These are phyloP conservation scores for Podaxis carcinomalis DNA, from an alignment of 768 basidiomycete genomes.

Conservation along the genomic window DNA sequence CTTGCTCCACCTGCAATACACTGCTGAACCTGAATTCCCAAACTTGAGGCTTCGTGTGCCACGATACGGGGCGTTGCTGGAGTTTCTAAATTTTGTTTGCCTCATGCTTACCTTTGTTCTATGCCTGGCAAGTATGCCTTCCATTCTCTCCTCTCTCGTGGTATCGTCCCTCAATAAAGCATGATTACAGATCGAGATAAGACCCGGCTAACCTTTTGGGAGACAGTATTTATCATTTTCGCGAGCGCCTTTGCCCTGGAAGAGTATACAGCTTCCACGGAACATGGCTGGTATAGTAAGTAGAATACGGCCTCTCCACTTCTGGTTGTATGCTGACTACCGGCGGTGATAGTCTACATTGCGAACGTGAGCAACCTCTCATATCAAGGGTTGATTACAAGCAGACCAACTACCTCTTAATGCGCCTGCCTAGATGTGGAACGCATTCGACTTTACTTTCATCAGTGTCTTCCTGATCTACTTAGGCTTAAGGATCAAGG, in stretches of 20 bases:
- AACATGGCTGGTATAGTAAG: slow-evolving; percentile 86
- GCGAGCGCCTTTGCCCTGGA: slow-evolving; percentile 76
- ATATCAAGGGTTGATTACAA: background rate
- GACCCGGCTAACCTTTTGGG: slow-evolving; percentile 51
- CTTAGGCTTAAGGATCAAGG: slow-evolving; percentile 58
- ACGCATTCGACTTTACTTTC: slow-evolving; percentile 80
- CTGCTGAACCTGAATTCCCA: slow-evolving; percentile 2
- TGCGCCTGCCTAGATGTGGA: slow-evolving; percentile 66
- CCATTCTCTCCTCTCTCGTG: background rate
- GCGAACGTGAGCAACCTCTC: slow-evolving; percentile 54
- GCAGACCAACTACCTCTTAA: background rate
- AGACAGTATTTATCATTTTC: slow-evolving; percentile 71
- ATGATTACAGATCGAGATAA: slow-evolving; percentile 49
- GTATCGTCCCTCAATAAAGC: background rate
- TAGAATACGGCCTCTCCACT: background rate
- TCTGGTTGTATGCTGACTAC: background rate
- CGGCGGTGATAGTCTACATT: slow-evolving; percentile 58
- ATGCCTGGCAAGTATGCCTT: slow-evolving; percentile 64
- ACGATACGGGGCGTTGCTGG: slow-evolving; percentile 70
- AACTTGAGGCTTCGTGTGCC: slow-evolving; percentile 71
- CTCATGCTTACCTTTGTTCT: slow-evolving; percentile 68
- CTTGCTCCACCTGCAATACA: background rate
- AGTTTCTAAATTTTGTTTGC: slow-evolving; percentile 72
- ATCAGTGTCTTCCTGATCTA: slow-evolving; percentile 67
- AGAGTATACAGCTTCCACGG: slow-evolving; percentile 83